Conservation (phyloP, 495 filamentous ascomycete species). For the Evernia prunastri region DNA sequence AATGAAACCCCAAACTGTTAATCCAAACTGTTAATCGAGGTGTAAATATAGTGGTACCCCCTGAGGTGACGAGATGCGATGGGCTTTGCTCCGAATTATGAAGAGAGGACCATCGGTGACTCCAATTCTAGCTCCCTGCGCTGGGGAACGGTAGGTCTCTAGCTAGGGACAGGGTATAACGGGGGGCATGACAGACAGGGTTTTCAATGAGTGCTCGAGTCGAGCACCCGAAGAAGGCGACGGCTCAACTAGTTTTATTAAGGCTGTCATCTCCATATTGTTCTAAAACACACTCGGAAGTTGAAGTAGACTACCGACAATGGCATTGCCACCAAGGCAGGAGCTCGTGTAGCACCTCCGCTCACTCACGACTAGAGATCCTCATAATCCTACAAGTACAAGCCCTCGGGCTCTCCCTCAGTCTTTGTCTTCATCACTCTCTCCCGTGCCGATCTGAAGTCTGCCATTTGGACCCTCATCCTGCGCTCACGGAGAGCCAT, state of each 20-base stretch:
- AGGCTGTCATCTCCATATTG: background rate
- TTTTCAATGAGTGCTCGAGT: background rate
- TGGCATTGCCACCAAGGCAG: background rate
- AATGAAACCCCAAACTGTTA: background rate
- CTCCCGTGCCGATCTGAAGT: slow-evolving; percentile 89
- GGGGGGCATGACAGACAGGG: background rate
- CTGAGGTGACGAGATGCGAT: background rate
- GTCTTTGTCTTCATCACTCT: slow-evolving; percentile 97
- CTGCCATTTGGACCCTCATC: slow-evolving; percentile 98
- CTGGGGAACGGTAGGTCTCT: background rate
- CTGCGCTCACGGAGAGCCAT: slow-evolving; percentile 91
- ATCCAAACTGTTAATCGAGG: background rate
- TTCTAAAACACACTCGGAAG: slow-evolving; percentile 10
- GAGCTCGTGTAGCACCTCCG: background rate
- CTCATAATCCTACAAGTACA: slow-evolving; percentile 73
- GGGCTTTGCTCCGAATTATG: background rate
- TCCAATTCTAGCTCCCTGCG: background rate
- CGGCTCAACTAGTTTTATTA: slow-evolving; percentile 4
- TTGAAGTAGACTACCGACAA: background rate
- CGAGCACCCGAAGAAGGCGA: background rate
- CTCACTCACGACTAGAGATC: background rate
- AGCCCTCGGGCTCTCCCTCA: slow-evolving; percentile 93
- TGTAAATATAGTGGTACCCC: background rate
- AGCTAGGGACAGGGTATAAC: background rate
- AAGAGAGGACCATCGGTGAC: background rate